These are phyloP conservation scores for Nymphaea colorata DNA, from an alignment of 164 flowering plant genomes.

Conservation along the genomic window DNA sequence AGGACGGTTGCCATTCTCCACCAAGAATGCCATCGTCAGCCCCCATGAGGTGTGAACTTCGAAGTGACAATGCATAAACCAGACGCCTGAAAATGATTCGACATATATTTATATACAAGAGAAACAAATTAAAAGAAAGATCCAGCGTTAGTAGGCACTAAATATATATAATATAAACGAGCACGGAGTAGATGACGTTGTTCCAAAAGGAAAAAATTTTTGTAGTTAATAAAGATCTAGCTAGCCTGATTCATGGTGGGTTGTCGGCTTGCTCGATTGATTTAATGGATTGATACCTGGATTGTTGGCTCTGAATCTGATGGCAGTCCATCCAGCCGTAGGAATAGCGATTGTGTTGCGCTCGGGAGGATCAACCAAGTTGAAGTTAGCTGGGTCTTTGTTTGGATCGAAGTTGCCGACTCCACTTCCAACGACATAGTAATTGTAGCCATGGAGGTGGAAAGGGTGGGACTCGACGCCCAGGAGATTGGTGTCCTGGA, in stretches of 20 bases:
- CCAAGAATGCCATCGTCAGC: conserved; percentile 48
- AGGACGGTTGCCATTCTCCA: conserved; percentile 38
- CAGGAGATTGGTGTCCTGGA: conserved; percentile 43
- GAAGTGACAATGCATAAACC: conserved; percentile 71
- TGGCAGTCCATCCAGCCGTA: conserved; percentile 71
- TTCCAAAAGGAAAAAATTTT: too few relatives aligned
- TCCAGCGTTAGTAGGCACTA: too few relatives aligned
- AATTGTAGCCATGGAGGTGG: conserved; percentile 49
- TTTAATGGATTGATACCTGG: conserved; percentile 31
- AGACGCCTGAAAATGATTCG: conserved; percentile 26
- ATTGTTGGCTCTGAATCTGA: conserved; percentile 55
- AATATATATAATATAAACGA: too few relatives aligned
- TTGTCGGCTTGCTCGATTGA: too few relatives aligned
- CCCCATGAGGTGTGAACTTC: conserved; percentile 68
- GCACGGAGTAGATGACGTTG: too few relatives aligned
- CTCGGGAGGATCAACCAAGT: conserved; percentile 62
- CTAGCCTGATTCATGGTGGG: too few relatives aligned
- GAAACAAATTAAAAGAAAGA: too few relatives aligned
- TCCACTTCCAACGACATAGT: conserved; percentile 44
- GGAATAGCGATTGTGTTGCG: conserved; percentile 66
- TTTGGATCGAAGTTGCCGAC: conserved; percentile 33
- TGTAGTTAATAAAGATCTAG: too few relatives aligned
- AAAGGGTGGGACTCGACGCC: conserved; percentile 47
- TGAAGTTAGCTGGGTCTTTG: conserved; percentile 40
- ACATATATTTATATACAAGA: background rate